A percentile compares a stretch with the other conserved stretches of the same genome.
phyloP scores from a whole-genome alignment of 129 eudicot species.

The Arctium minus region DNA sequence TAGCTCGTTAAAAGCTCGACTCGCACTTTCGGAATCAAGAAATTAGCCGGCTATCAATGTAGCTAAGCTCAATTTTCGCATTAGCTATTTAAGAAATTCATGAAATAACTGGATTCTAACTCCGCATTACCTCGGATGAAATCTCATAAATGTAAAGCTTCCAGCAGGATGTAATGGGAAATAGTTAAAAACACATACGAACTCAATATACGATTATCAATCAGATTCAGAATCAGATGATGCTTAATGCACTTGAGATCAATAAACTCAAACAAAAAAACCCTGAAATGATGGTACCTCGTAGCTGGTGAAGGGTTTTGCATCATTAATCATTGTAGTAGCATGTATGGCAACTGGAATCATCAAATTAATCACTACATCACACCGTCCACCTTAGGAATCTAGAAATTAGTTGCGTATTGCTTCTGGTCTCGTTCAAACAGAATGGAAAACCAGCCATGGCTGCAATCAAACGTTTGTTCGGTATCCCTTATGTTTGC shows the following conservation, averaged over 20 bases:
- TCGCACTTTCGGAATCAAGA: not conserved
- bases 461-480: not conserved
- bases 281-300: not conserved
- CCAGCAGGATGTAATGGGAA: not conserved
- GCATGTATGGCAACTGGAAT: not conserved
- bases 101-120: not conserved
- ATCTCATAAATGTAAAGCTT: not conserved
- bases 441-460: not conserved
- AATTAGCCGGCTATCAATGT: not conserved
- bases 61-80: not conserved
- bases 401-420: not conserved
- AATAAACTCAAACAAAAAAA: not conserved
- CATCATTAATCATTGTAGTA: not conserved
- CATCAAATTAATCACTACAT: not conserved
- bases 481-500: not conserved
- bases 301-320: not conserved
- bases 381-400: not conserved
- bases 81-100: not conserved
- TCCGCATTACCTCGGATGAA: too few relatives aligned
- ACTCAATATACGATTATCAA: not conserved
- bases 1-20: too few relatives aligned
- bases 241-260: not conserved
- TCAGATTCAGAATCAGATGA: not conserved
- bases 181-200: not conserved
- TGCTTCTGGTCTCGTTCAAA: not conserved